Base-by-base conservation (phyloP, 169 alveolate genomes). In the Plasmodium adleri region DNA sequence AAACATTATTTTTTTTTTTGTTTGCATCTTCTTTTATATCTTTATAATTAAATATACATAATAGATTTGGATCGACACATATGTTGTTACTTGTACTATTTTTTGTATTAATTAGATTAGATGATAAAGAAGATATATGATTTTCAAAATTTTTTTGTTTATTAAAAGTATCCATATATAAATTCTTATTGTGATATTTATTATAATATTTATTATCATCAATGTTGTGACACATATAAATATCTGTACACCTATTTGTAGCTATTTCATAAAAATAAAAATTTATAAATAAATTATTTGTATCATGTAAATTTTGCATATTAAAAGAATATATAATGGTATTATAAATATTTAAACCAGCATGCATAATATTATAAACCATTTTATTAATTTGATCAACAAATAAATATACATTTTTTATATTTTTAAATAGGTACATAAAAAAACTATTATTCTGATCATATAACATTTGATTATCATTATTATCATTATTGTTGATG, bases 311-410 rank as follows among this genome's bases (percentile, higher is more conserved):
- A 0, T 45, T 32, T 2, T 22, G 15, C 15, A 64, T 78, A 3
- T 45, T 45, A 64, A 78, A 20, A 2, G 49, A 7, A 24, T 70
- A 78, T 28, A 26, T 32, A 3, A 78, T 56, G 1, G 24, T 9
- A 7, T 45, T 52, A 56, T 66, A 59, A 52, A 12, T n/a, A 56
- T 4, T 56, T 59, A 17, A 8, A 13, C 68, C 89, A 9, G 28
- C 15, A 66, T 78, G 89, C 15, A 71, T 54, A 4, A 78, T 32
- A 4, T 24, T 64, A 22, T 32, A 50, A 17, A 78, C 66, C 32
- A 78, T 17, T 26, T 66, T 78, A 56, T 78, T 78, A 26, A 78
- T 12, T 43, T 78, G 72, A 0, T 78, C 62, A 78, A 78, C 78
- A 56, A 78, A 58, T 8, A 15, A 70, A 22, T 43, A 63, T 10